Base-by-base conservation (phyloP, 176 grass and related monocot species). In the Musa schizocarpa region DNA sequence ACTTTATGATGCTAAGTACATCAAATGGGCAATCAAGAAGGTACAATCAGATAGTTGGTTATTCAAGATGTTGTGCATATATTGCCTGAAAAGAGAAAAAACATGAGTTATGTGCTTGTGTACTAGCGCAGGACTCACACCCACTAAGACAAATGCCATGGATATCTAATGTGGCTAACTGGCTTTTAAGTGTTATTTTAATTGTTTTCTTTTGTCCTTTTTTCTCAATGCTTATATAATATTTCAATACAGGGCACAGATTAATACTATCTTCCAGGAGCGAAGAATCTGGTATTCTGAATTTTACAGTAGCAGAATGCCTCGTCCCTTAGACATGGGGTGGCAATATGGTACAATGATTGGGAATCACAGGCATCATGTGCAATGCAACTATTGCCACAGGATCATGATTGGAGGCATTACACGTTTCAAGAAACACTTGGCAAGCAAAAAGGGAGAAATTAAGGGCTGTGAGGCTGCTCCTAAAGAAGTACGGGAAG, bases 371-470 rank as follows among this genome's bases (percentile, higher is more conserved):
- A 80, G 78, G 21, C 78, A 73, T 50, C 69, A 80, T 63, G 78
- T 80, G 20, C n/a, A 80, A 11, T 80, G 78, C 13, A 73, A 80
- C 48, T 73, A 80, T 52, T 80, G 78, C 68, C 68, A 80, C 56
- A 71, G 78, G 56, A 73, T 70, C 22, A 80, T 80, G 78, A 73
- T 80, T 53, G 69, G 78, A 16, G 78, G 78, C 11, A 73, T 80
- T 71, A 80, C 78, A 52, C 34, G 78, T 13, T 80, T 80, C 78
- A 80, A 80, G 58, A 80, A 80, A 20, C 78, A 80, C 56, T 73
- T 80, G 20, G 68, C 78, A 54, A 80, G 58, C 78, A 80, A 80
- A 73, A 73, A 58, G 19, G 78, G 78, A 48, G 78, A 80, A 50
- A 80, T 80, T 50, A 80, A 29, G 43, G 69, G 78, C 54, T 80